Evolutionary conservation across 768 basidiomycete species (phyloP), one percentile per base, ranked within the genome.

Genomic region (Collybiopsis confluens): DNA sequence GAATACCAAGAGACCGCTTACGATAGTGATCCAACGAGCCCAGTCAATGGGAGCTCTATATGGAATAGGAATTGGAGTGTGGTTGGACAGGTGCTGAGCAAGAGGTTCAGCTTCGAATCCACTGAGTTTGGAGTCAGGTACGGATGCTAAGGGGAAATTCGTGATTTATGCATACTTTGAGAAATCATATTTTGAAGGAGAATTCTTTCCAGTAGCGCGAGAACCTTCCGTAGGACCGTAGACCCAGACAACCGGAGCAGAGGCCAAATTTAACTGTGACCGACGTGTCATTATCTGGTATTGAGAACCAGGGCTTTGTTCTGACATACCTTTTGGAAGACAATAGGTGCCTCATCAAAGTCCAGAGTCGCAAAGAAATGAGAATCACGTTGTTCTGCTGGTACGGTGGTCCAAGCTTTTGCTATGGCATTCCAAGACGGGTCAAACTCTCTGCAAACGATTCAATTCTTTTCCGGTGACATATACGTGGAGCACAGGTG

Each of bases 321-420:
- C 38, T n/a, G 11, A 56, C 64, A 24, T 48, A 92, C 94, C 76
- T 82, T 84, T 72, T 90, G 85, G 73, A 96, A 99, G 41, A 92
- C 78, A 1, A 73, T 68, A 52, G 82, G 76, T 7, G 82, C 86
- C 35, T 89, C 76, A 62, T 90, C 83, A 64, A 97, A 98, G 69
- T 99, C 97, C 27, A 92, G 67, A 11, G 85, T 86, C 8, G 85
- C 97, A 64, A 98, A 99, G 81, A 98, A 95, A 68, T 98, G 95
- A 52, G 76, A 73, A 66, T 91, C 78, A 38, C 86, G 80, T n/a
- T 88, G 70, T 20, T 73, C 74, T 53, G 77, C 61, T 7, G 88
- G 69, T 8, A 79, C 77, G 13, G 74, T 75, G 3, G 79, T 65
- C 94, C 94, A 98, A n/a, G 91, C 83, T 61, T 83, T 83, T 33